These are phyloP conservation scores for Sporothrix mexicana DNA, from an alignment of 2,329 filamentous ascomycete genomes.

Conservation along the genomic window DNA sequence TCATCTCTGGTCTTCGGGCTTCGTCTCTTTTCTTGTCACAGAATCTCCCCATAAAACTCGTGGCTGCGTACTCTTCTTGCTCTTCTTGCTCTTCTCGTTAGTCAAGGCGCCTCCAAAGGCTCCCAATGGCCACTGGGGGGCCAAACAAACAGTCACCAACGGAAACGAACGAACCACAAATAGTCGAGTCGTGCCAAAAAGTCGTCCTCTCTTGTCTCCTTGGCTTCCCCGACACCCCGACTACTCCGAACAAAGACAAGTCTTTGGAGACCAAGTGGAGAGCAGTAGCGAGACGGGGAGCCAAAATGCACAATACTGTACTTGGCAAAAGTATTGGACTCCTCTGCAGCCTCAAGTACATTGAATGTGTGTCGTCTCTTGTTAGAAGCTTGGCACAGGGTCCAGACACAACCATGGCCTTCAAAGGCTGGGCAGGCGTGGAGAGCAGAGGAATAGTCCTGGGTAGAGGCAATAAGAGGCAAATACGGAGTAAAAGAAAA, in stretches of 20 bases:
- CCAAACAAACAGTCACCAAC: not conserved
- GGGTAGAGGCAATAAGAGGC: not conserved
- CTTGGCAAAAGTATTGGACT: not conserved
- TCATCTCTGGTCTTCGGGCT: not conserved
- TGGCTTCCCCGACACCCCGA: slow-evolving; percentile 9
- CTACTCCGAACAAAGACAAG: slow-evolving; percentile 20
- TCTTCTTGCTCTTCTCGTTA: slow-evolving; percentile 1
- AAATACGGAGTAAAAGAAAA: not conserved
- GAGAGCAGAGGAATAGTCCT: not conserved
- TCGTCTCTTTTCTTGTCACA: not conserved
- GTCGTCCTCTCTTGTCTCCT: slow-evolving; percentile 10
- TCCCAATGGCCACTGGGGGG: too few relatives aligned
- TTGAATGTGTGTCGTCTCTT: not conserved
- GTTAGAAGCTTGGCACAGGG: slow-evolving; percentile 20
- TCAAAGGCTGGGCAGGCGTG: not conserved
- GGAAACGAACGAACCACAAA: not conserved
- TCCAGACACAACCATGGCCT: slow-evolving; percentile 18
- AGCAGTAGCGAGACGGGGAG: not conserved
- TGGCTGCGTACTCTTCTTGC: not conserved
- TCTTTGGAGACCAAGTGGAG: slow-evolving; percentile 19
- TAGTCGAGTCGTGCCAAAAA: not conserved
- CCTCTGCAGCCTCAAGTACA: not conserved
- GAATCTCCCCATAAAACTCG: not conserved
- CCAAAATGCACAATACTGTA: too few relatives aligned
- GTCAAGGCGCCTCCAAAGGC: not conserved